A percentile compares a stretch with the other conserved stretches of the same genome.
These are phyloP conservation scores for Dryas alaskensis DNA, from an alignment of 306 rosid species.

Conservation along the genomic window DNA sequence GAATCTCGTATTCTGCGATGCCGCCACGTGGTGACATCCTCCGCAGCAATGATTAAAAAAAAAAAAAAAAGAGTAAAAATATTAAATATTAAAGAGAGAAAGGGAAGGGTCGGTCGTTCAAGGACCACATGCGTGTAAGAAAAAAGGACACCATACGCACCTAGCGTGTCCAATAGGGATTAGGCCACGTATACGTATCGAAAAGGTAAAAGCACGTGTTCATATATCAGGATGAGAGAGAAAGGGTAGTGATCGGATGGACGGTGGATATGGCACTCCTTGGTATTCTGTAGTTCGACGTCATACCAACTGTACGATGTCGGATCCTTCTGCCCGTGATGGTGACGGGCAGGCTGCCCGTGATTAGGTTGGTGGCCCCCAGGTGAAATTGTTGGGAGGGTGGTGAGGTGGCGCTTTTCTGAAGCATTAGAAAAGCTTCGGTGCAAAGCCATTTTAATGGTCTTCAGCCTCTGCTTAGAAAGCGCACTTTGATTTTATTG, in stretches of 20 bases:
- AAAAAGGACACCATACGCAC: slow-evolving; percentile 27
- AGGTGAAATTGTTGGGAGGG: slow-evolving; percentile 24
- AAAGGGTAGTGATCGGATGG: neutral
- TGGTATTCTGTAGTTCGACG: slow-evolving; percentile 47
- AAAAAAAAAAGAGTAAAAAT: neutral
- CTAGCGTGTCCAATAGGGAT: slow-evolving; percentile 37
- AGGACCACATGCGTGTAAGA: slow-evolving; percentile 75
- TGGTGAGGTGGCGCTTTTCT: slow-evolving; percentile 14
- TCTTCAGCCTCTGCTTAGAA: neutral
- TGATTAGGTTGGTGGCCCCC: slow-evolving; percentile 55
- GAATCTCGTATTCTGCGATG: slow-evolving; percentile 31
- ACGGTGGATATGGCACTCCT: slow-evolving; percentile 25
- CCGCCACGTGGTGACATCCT: slow-evolving; percentile 64
- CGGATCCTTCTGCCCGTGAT: slow-evolving; percentile 70
- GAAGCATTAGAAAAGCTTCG: slow-evolving; percentile 36
- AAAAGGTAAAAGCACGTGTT: slow-evolving; percentile 45
- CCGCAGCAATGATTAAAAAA: slow-evolving; percentile 10
- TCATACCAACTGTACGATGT: slow-evolving; percentile 71
- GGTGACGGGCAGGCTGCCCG: slow-evolving; percentile 77
- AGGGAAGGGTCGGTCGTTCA: slow-evolving; percentile 10
- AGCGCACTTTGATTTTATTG: neutral
- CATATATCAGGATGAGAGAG: slow-evolving; percentile 2
- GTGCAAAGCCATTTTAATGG: slow-evolving; percentile 19
- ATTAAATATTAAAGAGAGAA: neutral
- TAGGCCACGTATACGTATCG: slow-evolving; percentile 48